Base-by-base conservation (phyloP, 371 early-diverging fungal genomes). In the Zychaea mexicana region DNA sequence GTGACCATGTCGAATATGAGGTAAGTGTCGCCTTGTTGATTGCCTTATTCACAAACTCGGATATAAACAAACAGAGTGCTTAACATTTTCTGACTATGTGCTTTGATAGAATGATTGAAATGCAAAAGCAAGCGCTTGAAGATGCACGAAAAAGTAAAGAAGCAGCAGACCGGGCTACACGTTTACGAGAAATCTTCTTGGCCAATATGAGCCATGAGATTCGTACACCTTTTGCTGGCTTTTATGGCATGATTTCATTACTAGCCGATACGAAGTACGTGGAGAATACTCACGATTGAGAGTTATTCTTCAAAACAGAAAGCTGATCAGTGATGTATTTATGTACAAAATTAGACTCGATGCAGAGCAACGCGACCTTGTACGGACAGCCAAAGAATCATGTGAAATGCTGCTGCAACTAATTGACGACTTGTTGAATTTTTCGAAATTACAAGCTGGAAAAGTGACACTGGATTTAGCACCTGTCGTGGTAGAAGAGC, bases 391-490 rank as follows among this genome's bases (percentile, higher is more conserved):
- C n/a, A 85, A 85, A 54, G 84, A 80, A 3, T 83, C 82, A 0
- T 86, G 85, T 42, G 82, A 84, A 66, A 83, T 84, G 58, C 45
- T 87, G 24, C 65, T 86, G 27, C 77, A 83, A 22, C 83, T 87
- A 38, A 87, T 87, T 62, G 86, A 87, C 52, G 88, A 87, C 60
- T 61, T 88, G 17, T 61, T 88, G 19, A 86, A 88, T 65, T 87
- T 86, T 56, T 85, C 85, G 59, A 88, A 87, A 24, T 63, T 88
- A 28, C 85, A 88, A 66, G 84, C 88, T 0, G 86, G 85, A 22
- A 88, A 88, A 47, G 84, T 88, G 7, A 69, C 76, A 0, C 52
- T 88, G 54, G 87, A 88, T 55, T 39, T 77, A 0, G 69, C 79
- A 2, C 79, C 83, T 2, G 54, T 87, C n/a, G 70, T 78, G 9